Base-by-base conservation (phyloP, 257 asterid genomes). In the Cynanchum wilfordii region DNA sequence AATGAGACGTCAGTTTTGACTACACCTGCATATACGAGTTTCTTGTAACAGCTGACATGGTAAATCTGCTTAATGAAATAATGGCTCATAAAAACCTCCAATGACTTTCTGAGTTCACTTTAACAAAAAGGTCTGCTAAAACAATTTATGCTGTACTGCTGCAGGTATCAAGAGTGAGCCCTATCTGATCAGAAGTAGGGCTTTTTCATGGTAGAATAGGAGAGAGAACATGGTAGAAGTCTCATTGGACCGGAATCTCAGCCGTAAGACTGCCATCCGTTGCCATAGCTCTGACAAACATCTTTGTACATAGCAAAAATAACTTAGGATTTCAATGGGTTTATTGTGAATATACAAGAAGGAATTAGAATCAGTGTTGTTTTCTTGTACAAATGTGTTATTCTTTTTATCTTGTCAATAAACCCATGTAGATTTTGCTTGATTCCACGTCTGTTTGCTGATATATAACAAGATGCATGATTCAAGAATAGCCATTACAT, bases 131-230 rank as follows among this genome's bases (percentile, higher is more conserved):
- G 25, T 22, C 45, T 25, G 12, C 68, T 75, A 4, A 19, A 25
- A 19, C 33, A 20, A 36, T 56, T 56, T 54, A 55, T 72, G 73
- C 50, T 33, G 38, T 86, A 89, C 89, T 72, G 70, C 50, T 86
- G 89, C 89, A 88, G 96, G 92, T 81, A 70, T 89, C 96, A 55
- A 89, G 92, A 84, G 93, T 93, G 69, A 92, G 98, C 82, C 96
- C 96, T 55, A 87, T 88, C 73, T 88, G 87, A 81, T 36, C 38
- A 25, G 66, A 19, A 40, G 15, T 47, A 17, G 57, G 56, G 66
- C 36, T 58, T 40, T 40, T 3, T 17, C 29, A 36, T 30, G 54
- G 13, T 64, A 30, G 70, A 45, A 19, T 19, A 27, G 70, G 52
- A 58, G 20, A 68, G 59, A 60, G 51, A 64, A 45, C 33, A 72